Base-by-base conservation (phyloP, 352 stramenopile genomes). In the Nothophytophthora sp. region DNA sequence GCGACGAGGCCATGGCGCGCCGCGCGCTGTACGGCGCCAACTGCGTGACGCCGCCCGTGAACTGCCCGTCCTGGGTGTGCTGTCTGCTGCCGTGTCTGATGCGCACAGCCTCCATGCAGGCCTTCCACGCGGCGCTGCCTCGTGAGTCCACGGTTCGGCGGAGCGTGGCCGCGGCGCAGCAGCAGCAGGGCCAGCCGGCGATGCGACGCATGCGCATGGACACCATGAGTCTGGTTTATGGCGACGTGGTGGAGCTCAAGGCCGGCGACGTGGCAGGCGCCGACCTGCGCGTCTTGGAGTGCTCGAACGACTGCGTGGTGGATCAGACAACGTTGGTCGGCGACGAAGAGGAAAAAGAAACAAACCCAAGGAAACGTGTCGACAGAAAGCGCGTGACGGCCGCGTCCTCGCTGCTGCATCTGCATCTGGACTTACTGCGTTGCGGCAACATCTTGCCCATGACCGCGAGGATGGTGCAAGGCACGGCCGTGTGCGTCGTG, bases 1-100 rank as follows among this genome's bases (percentile, higher is more conserved):
- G 82, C 8, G 77, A 90, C 35, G 81, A 89, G 47, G 86, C 81
- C 32, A 88, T 91, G 67, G 69, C 73, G 34, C 73, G 83, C 2
- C 77, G 79, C 20, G 37, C 61, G 15, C 50, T 90, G 18, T 85
- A 89, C 65, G 90, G 88, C 23, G 70, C 91, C 29, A 98, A 98
- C 65, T 73, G 82, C 33, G 82, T 98, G 46, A 84, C 80, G 34
- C 88, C 90, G 28, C 95, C 95, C 1, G 76, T 97, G 3, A 85
- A 97, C 56, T 98, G 93, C 54, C 95, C 95, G 5, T 91, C 89
- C 30, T 98, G 92, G 93, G 61, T 98, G 15, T 98, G 95, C 60
- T 97, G 88, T 52, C 50, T 98, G 45, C 64, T 98, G 41, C 93
- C 95, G 7, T 98, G 93, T 68, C 89, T 98, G 27, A 82, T 96